These are phyloP conservation scores for Auriscalpium orientale DNA, from an alignment of 768 basidiomycete species.

Conservation along the genomic window DNA sequence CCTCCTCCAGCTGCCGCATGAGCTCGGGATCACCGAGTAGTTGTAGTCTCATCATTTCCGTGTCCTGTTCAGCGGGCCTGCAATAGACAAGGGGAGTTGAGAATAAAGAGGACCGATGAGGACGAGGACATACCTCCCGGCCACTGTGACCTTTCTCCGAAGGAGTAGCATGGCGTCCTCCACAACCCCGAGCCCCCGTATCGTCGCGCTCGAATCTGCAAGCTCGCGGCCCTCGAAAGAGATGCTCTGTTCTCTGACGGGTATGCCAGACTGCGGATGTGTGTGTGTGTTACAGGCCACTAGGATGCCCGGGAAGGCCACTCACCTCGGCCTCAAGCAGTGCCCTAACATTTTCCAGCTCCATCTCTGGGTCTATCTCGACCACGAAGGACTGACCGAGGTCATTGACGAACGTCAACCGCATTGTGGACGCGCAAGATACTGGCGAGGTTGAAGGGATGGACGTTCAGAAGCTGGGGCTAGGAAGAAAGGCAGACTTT, in stretches of 20 bases:
- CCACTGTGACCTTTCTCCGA: constrained; percentile 48
- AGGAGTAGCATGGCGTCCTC: constrained; percentile 61
- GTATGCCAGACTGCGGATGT: constrained; percentile 59
- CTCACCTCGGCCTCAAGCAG: constrained; percentile 92
- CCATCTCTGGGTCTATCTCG: constrained; percentile 87
- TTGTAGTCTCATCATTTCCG: constrained; percentile 88
- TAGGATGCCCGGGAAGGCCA: neutral
- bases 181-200: constrained; percentile 57
- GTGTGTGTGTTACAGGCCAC: neutral
- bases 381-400: constrained; percentile 54
- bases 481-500: too few species aligned
- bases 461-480: too few species aligned
- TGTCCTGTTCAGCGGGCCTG: constrained; percentile 69
- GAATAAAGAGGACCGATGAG: neutral
- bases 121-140: constrained; percentile 31
- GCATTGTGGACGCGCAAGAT: constrained; percentile 34
- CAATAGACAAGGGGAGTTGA: neutral
- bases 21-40: constrained; percentile 76
- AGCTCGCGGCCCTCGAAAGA: constrained; percentile 62
- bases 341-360: constrained; percentile 88
- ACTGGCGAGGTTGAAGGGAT: too few species aligned
- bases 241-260: constrained; percentile 64
- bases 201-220: constrained; percentile 56
- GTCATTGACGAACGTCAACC: constrained; percentile 67
- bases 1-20: constrained; percentile 66